Base-by-base conservation (phyloP, 1,284 basidiomycete genomes). In the Leccinum pachyderme region DNA sequence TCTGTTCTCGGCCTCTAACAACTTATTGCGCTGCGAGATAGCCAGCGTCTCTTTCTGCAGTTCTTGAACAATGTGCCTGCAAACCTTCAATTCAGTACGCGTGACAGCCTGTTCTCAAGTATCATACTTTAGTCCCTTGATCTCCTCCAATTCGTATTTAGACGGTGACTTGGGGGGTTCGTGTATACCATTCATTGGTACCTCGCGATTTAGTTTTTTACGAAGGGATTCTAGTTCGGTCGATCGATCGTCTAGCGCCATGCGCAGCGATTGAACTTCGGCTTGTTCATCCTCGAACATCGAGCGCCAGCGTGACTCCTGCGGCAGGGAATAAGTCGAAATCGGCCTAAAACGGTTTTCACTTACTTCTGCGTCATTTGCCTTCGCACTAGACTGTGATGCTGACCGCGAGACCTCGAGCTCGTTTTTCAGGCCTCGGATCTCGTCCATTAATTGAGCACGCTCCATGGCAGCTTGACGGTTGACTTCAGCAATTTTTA, bases 1-100 rank as follows among this genome's bases (percentile, higher is more conserved):
- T 57, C 80, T 79, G 60, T 93, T 91, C 75, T 95, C 93, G 8
- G 82, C 79, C 66, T 92, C 84, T 32, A 93, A 73, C 39, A 87
- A 70, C 66, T 88, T 89, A 70, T 83, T 85, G 61, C 80, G 79
- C 57, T 89, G 83, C 24, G 78, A 73, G 8, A 84, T 71, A n/a
- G 79, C 74, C 4, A 82, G 70, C 62, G 85, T 91, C 73, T 96
- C 94, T 61, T 89, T 86, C 67, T 91, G 89, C 45, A 96, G 77
- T 64, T 94, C 89, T 65, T 91, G 87, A 27, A 96, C 84, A 63
- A 97, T 92, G 67, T 93, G 89, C 70, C 89, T 91, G 61, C 12
- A 5, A 54, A 52, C 32, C 13, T 49, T 2, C 25, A 24, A 22
- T n/a, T 57, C 53, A 61, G 51, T 57, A 52, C 43, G 53, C 41